Base-by-base conservation (phyloP, 306 rosid genomes). In the Trichosanthes cucumerina region DNA sequence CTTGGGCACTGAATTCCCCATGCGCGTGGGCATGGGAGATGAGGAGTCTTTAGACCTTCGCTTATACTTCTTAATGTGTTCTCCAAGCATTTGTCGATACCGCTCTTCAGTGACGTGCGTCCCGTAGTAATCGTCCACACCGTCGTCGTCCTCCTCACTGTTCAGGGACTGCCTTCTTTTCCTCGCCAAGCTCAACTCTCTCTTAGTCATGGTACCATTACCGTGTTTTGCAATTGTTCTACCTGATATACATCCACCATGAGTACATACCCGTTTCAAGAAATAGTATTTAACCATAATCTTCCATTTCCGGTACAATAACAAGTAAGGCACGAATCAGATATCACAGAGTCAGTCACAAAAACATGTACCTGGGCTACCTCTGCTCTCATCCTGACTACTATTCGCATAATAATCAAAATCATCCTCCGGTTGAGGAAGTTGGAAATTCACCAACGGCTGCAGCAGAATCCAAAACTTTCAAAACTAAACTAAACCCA, bases 361-460 rank as follows among this genome's bases (percentile, higher is more conserved):
- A 60, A 50, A 77, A 36, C 33, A 84, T 84, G 85, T 83, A 91
- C 99, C 96, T 91, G 88, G 96, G 84, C 88, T 92, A 81, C 86
- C 92, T 88, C 96, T 91, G 92, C 99, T 96, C 90, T 92, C 99
- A 84, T 92, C 99, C 93, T 92, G 98, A 88, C 98, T 96, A 85
- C 98, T 96, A 86, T 92, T 91, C 44, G 87, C 99, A 83, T 91
- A 91, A 82, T 96, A 92, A 87, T 93, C 93, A 82, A 91, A 92
- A 78, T 84, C 97, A 88, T 91, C 97, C 85, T 89, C 96, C 57
- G 90, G 89, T 80, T 88, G 88, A 77, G 99, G 97, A 84, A 96
- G 94, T 86, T 87, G 98, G 84, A 88, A 96, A 89, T 86, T 96
- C 91, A 92, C 80, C 97, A 96, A 90, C 80, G 99, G 68, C 99